phyloP scores from a whole-genome alignment of 2,329 filamentous ascomycete species.

The Lachnellula arida region DNA sequence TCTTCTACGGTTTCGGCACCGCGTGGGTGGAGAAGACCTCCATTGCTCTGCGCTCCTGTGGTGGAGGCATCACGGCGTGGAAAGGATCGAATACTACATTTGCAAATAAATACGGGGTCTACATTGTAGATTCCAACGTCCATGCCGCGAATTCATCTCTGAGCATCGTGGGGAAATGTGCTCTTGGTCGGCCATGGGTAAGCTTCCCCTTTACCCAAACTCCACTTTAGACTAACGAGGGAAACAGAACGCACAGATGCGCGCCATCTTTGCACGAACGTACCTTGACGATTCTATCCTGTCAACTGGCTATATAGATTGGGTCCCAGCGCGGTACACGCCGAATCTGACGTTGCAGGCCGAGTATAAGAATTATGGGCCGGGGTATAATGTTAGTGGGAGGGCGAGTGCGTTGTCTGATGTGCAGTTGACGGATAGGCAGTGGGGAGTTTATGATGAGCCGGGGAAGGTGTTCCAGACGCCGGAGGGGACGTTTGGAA shows the following conservation, averaged over 20 bases:
- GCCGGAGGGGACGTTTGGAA: constrained; percentile 19
- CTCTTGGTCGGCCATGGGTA: constrained; percentile 48
- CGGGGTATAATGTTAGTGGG: constrained; percentile 44
- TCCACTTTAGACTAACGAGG: background rate
- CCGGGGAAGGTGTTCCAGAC: constrained; percentile 22
- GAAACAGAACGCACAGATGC: constrained; percentile 44
- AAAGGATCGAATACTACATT: constrained; percentile 64
- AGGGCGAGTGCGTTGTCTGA: constrained; percentile 24
- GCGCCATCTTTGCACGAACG: constrained; percentile 44
- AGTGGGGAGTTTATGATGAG: constrained; percentile 16
- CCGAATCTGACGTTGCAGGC: constrained; percentile 43
- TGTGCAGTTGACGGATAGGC: constrained; percentile 14
- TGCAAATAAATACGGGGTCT: constrained; percentile 62
- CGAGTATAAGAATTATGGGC: constrained; percentile 44
- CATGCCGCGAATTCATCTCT: constrained; percentile 47
- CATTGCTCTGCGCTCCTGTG: constrained; percentile 54
- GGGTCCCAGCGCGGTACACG: constrained; percentile 31
- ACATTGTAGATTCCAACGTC: constrained; percentile 53
- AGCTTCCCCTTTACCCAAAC: background rate
- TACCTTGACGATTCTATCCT: constrained; percentile 46
- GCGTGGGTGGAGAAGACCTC: constrained; percentile 50
- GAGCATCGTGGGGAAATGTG: constrained; percentile 38
- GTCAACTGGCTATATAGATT: constrained; percentile 45
- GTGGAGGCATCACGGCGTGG: constrained; percentile 65
- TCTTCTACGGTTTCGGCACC: constrained; percentile 56